Base-by-base conservation (phyloP, 192 early-diverging fungal genomes). In the Chytriomyces confervae region DNA sequence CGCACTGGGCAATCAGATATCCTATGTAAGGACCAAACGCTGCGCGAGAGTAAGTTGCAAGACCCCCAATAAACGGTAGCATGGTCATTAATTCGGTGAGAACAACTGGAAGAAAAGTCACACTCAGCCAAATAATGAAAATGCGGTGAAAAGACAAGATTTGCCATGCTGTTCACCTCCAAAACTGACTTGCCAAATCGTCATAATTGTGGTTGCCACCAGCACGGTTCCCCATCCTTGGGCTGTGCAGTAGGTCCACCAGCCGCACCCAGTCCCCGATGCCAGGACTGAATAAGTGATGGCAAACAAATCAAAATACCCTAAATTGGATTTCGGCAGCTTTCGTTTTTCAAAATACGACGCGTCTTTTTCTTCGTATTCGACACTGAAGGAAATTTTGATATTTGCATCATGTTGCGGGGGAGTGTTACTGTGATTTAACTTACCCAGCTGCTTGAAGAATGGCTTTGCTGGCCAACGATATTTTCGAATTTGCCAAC, bases 1-100 rank as follows among this genome's bases (percentile, higher is more conserved):
- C 76, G 50, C 66, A 69, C 6, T 43, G 24, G 1, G 66, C 76
- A 36, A 77, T 51, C 24, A 77, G 9, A 67, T 69, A 77, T 23
- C 76, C 75, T 7, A 76, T 23, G 50, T 76, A 66, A 8, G 75
- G 75, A 13, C 75, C 75, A 36, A 76, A 76, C 6, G 75, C 75
- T 6, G 63, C 64, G 6, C 75, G 43, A n/a, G 75, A 44, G 43
- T 50, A 76, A 6, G 75, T 76, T 23, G 75, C 75, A 18, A 76
- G 29, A 6, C 75, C 75, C 23, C 75, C 75, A 53, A 24, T 76
- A 29, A 66, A 76, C 6, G 75, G 75, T 23, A 76, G 63, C 75
- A 76, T 76, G 24, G 63, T 45, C 75, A 76, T 76, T 13, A 76
- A 9, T 23, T 76, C 75, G 47, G 63, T 10, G 8, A 76, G 29